Conservation (phyloP, 352 stramenopile species). For the Pythium coloratum region DNA sequence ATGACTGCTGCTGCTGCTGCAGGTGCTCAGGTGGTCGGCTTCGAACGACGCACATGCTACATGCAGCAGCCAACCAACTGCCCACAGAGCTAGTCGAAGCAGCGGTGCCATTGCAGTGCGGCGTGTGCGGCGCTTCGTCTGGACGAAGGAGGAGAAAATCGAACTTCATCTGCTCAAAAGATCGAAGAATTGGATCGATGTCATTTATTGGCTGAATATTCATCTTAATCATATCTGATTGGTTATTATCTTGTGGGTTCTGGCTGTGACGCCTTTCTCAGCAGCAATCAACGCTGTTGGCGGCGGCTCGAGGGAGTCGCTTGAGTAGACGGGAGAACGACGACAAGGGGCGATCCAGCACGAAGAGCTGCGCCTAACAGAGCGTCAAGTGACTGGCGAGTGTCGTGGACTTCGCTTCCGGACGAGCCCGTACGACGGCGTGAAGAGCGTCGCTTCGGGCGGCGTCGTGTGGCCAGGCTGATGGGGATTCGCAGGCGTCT, state of each 20-base stretch:
- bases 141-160: background rate
- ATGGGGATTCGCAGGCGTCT: background rate
- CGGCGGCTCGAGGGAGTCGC: background rate
- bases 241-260: background rate
- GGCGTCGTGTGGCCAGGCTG: background rate
- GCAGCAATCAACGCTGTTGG: background rate
- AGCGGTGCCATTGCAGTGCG: background rate
- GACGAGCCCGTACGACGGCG: background rate
- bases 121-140: background rate
- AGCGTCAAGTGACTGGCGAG: background rate
- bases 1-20: background rate
- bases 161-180: background rate
- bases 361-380: background rate
- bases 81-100: background rate
- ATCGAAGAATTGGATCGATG: background rate
- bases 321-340: background rate
- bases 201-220: background rate
- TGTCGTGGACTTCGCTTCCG: background rate
- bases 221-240: slow-evolving; percentile 1
- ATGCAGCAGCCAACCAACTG: background rate
- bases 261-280: background rate
- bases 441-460: background rate
- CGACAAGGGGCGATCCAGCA: background rate
- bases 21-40: background rate
- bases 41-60: background rate